Evolutionary conservation across 2,329 filamentous ascomycete species (phyloP).

Genomic region (Shiraia bambusicola): DNA sequence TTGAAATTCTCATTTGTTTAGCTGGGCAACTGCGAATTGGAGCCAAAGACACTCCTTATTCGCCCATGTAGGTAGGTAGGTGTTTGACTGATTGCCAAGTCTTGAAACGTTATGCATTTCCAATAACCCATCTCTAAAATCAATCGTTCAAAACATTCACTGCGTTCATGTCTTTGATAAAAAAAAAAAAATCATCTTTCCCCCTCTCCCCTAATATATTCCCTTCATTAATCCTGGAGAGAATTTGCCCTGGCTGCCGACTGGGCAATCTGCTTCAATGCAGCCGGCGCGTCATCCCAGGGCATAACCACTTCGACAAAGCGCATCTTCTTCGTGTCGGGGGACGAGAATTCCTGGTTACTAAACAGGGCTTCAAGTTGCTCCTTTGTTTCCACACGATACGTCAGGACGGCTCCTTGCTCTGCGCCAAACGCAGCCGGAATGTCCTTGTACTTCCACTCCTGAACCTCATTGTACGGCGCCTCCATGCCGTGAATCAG

Average conservation of each 20-base stretch:
- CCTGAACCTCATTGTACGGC: constrained; percentile 75
- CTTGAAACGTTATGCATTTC: no score
- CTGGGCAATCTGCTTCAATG: constrained; percentile 69
- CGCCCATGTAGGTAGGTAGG: no score
- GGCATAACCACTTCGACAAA: constrained; percentile 84
- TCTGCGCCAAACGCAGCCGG: constrained; percentile 67
- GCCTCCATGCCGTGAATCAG: constrained; percentile 83
- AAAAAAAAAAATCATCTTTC: no score
- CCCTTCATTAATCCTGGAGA: constrained; percentile 2
- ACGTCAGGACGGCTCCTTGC: constrained; percentile 60
- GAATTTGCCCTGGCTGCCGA: constrained; percentile 68
- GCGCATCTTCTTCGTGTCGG: constrained; percentile 53
- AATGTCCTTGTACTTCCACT: constrained; percentile 70
- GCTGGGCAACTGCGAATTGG: no score
- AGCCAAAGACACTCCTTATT: no score
- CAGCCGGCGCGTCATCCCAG: constrained; percentile 72
- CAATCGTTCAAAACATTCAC: no score
- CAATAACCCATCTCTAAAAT: no score
- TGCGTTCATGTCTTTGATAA: no score
- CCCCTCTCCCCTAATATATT: no score
- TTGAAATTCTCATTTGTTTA: no score
- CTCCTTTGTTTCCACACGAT: constrained; percentile 67
- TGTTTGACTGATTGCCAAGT: no score
- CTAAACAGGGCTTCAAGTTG: constrained; percentile 67
- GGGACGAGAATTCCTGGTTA: constrained; percentile 59